phyloP scores from a whole-genome alignment of 73 alveolate genomes.

The Paramecium octaurelia region DNA sequence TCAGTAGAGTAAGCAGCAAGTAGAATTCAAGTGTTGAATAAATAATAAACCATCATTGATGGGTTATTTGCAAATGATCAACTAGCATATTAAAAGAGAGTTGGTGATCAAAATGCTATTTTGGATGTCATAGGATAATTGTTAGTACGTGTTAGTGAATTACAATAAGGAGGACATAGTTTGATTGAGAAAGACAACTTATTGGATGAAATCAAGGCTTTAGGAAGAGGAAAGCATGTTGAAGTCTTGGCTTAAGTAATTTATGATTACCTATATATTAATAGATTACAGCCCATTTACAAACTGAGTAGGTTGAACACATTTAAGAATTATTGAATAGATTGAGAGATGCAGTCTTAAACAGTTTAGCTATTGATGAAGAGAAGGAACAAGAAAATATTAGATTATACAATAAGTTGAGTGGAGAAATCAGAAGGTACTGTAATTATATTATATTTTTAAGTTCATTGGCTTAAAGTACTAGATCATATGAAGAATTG shows the following conservation, averaged over 20 bases:
- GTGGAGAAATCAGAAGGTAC: slow-evolving; percentile 13
- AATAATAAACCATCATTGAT: background rate
- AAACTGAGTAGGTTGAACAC: background rate
- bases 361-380: slow-evolving; percentile 30
- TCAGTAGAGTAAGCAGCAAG: background rate
- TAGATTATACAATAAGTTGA: background rate
- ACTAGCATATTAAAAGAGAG: background rate
- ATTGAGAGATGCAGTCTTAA: background rate
- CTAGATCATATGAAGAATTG: background rate
- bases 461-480: background rate
- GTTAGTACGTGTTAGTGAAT: background rate
- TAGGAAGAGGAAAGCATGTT: slow-evolving; percentile 44
- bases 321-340: background rate
- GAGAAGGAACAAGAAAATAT: slow-evolving; percentile 42
- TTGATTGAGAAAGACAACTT: background rate
- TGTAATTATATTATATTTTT: background rate
- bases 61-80: slow-evolving; percentile 15
- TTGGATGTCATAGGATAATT: background rate
- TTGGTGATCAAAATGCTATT: background rate
- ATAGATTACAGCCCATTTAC: slow-evolving; percentile 26
- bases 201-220: background rate
- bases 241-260: slow-evolving; percentile 33
- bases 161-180: slow-evolving; percentile 16
- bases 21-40: background rate
- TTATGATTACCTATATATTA: background rate